phyloP scores from a whole-genome alignment of 495 filamentous ascomycete species.

The Penicillium atrosanguineum region DNA sequence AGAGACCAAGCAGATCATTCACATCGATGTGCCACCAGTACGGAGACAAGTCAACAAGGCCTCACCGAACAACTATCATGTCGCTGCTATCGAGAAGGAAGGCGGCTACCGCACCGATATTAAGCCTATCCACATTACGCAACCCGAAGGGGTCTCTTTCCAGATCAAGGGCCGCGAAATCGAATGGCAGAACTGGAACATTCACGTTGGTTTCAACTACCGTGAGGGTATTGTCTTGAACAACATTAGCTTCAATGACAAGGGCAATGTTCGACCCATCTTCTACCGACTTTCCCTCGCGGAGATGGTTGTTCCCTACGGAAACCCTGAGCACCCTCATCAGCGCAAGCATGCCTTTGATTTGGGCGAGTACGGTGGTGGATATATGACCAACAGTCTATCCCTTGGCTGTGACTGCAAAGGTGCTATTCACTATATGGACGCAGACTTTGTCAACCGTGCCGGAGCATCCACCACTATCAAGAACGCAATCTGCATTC shows the following conservation, averaged over 20 bases:
- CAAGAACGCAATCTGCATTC: slow-evolving; percentile 76
- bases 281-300: slow-evolving; percentile 67
- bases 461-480: slow-evolving; percentile 58
- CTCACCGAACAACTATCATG: slow-evolving; percentile 76
- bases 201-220: slow-evolving; percentile 79
- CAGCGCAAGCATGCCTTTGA: slow-evolving; percentile 80
- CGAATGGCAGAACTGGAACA: slow-evolving; percentile 92
- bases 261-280: slow-evolving; percentile 67
- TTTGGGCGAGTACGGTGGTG: slow-evolving; percentile 71
- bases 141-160: slow-evolving; percentile 93
- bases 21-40: slow-evolving; percentile 84
- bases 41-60: slow-evolving; percentile 75
- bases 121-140: slow-evolving; percentile 93
- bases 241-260: slow-evolving; percentile 84
- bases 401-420: slow-evolving; percentile 69
- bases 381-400: slow-evolving; percentile 73
- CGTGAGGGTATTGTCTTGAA: slow-evolving; percentile 84
- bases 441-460: slow-evolving; percentile 50
- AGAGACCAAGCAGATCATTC: slow-evolving; percentile 77
- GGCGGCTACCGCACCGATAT: slow-evolving; percentile 77
- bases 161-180: slow-evolving; percentile 73
- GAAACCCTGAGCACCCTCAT: slow-evolving; percentile 67
- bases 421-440: slow-evolving; percentile 74
- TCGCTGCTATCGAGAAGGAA: slow-evolving; percentile 65
- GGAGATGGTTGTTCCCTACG: slow-evolving; percentile 81